A percentile compares a stretch with the other conserved stretches of the same genome.
phyloP scores from a whole-genome alignment of 108 stramenopile genomes.

The Nitzschia sp. region DNA sequence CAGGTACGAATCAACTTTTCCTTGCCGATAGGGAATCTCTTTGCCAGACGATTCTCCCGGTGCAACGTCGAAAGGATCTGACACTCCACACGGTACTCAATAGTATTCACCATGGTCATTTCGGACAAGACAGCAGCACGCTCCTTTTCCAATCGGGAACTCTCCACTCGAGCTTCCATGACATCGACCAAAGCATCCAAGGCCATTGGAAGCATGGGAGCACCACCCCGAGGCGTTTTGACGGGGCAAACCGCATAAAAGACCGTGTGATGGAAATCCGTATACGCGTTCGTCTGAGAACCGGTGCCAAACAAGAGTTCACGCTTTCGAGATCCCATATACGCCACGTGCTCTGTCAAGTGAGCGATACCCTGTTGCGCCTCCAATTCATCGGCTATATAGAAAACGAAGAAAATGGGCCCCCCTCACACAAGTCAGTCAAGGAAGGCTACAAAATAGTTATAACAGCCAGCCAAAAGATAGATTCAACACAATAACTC shows the following conservation, averaged over 20 bases:
- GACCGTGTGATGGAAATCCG: slow-evolving; percentile 99
- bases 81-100: slow-evolving; percentile 97
- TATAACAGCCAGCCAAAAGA: too few relatives aligned
- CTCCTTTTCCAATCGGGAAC: slow-evolving; percentile 94
- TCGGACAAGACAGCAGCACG: slow-evolving; percentile 93
- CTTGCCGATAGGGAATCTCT: slow-evolving; percentile 98
- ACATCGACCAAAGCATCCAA: slow-evolving; percentile 95
- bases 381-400: slow-evolving; percentile 87
- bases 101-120: slow-evolving; percentile 98
- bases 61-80: slow-evolving; percentile 95
- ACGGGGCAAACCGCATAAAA: slow-evolving; percentile 97
- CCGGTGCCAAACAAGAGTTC: slow-evolving; percentile 96
- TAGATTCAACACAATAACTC: slow-evolving; percentile 16
- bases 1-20: slow-evolving; percentile 91
- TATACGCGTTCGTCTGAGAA: slow-evolving; percentile 96
- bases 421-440: neutral
- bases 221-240: slow-evolving; percentile 59
- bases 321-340: slow-evolving; percentile 97
- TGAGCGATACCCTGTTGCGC: slow-evolving; percentile 97
- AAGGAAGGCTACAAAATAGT: neutral
- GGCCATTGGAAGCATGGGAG: slow-evolving; percentile 93
- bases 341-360: slow-evolving; percentile 97
- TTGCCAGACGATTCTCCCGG: slow-evolving; percentile 94
- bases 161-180: slow-evolving; percentile 92
- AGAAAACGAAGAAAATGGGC: slow-evolving; percentile 19